Evolutionary conservation across 2,329 filamentous ascomycete genomes (phyloP), one percentile per base, ranked within the genome.

Genomic region (Pseudogymnoascus sp.): DNA sequence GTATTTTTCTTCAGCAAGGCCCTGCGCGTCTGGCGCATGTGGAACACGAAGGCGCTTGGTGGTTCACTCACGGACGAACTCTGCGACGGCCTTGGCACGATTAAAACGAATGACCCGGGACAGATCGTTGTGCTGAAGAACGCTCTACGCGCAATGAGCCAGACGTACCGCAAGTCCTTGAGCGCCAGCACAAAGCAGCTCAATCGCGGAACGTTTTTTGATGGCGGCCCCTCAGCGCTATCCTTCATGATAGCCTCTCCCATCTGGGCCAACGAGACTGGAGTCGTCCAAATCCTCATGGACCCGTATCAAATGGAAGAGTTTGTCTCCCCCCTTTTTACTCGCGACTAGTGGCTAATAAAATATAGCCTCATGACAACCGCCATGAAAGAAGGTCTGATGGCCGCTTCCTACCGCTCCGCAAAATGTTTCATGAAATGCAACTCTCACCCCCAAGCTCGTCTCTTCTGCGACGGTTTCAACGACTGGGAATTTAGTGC

Each of bases 291-390:
- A 23, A 38, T 57, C 2, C 21, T 57, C 33, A 57, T 33, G 7
- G 35, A 57, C n/a, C 55, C 55, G n/a, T 57, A 57, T 37, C 33
- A 57, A 18, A 35, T 57, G 30, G 55, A 57, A 37, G 55, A 57
- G 55, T 57, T 23, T n/a, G 55, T 26, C 18, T 21, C 33, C 5
- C 33, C 10, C 18, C 21, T 21, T 3, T 13, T 10, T 33, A 13
- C 4, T 9, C n/a, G 5, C 10, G 6, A 9, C 13, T 33, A 28
- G 30, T 12, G 18, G 10, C 33, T 57, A 8, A 57, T 4, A 8
- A 19, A 57, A 4, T 4, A 4, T 28, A 57, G 55, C 4, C 23
- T 57, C 19, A 35, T 57, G 55, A 57, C 55, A 26, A 57, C 30
- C 5, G 35, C 30, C 10, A 57, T 57, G 10, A 57, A 57, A 57